Evolutionary conservation across 73 alveolate species (phyloP).

Genomic region (Uronychia binucleata): DNA sequence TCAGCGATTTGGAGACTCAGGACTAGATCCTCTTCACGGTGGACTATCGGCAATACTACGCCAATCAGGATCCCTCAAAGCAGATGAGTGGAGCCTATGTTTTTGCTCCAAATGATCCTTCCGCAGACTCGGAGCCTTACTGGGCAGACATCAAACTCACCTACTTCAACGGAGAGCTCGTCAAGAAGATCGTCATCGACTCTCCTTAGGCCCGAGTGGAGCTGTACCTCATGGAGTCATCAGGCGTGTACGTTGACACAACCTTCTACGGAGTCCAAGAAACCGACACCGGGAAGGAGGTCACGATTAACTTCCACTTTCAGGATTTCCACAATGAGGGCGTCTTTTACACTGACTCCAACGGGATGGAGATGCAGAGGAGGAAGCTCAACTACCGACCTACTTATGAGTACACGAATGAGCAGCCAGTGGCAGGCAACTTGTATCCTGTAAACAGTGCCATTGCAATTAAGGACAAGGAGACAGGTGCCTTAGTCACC

Average conservation of each 20-base stretch:
- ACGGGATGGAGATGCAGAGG: constrained; percentile 69
- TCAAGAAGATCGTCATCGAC: neutral
- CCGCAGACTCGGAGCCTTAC: constrained; percentile 3
- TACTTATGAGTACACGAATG: constrained; percentile 24
- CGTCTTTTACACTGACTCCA: constrained; percentile 68
- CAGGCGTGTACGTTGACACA: constrained; percentile 61
- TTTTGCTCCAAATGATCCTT: constrained; percentile 11
- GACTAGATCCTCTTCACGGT: neutral
- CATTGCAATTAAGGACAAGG: constrained; percentile 40
- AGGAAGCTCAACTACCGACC: constrained; percentile 62
- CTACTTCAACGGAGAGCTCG: constrained; percentile 5
- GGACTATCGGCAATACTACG: neutral
- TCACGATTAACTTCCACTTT: neutral
- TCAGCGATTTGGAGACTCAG: neutral
- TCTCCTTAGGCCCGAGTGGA: constrained; percentile 8
- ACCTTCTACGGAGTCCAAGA: constrained; percentile 9
- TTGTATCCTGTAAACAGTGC: constrained; percentile 67
- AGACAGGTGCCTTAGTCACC: neutral
- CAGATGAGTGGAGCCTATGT: constrained; percentile 47
- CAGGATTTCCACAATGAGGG: neutral
- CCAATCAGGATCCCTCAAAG: constrained; percentile 21
- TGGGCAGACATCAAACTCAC: neutral
- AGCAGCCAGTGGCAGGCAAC: constrained; percentile 35
- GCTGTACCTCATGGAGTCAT: too few species aligned
- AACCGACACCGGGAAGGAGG: neutral